Base-by-base conservation (phyloP, 306 rosid genomes). In the Astragalus membranaceus region DNA sequence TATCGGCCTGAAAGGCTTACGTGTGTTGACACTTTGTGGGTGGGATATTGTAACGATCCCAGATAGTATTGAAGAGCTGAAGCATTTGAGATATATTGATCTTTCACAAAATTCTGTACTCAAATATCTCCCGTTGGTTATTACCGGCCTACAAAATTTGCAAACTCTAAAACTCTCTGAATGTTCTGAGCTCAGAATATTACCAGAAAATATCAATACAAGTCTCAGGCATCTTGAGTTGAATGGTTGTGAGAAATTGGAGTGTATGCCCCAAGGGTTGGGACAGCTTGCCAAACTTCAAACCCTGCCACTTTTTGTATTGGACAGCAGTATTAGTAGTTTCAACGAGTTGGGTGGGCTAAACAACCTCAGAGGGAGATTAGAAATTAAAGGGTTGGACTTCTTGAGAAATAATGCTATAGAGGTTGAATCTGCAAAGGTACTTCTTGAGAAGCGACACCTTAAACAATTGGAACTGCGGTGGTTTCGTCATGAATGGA, bases 1-100 rank as follows among this genome's bases (percentile, higher is more conserved):
- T 30, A 16, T 46, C 11, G 16, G 49, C 47, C 48, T 69, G 2
- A 76, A 55, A 32, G 9, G 5, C 26, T 29, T 83, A 26, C 78
- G 78, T 0, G 64, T 39, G 17, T 58, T 86, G 70, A 42, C 47
- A 48, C 69, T 86, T 10, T 3, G 30, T 1, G 0, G 6, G 0
- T n/a, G 53, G 23, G 5, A 20, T 6, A 32, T 68, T 15, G 0
- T 1, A 0, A 5, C 0, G 36, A 37, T 76, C 23, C 75, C 81
- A 13, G 26, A 54, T 3, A 58, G 29, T 26, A 33, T 72, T 16
- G 6, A 20, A 53, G 48, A 56, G 61, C 47, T 77, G 44, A 73
- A 68, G 54, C 79, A 73, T 54, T 32, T 81, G 23, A 77, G 82
- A 73, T 80, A 80, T 30, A 14, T 76, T 12, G 75, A 80, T 65